Evolutionary conservation across 306 rosid species (phyloP), one percentile per base, ranked within the genome.

Genomic region (Trifolium subterraneum): DNA sequence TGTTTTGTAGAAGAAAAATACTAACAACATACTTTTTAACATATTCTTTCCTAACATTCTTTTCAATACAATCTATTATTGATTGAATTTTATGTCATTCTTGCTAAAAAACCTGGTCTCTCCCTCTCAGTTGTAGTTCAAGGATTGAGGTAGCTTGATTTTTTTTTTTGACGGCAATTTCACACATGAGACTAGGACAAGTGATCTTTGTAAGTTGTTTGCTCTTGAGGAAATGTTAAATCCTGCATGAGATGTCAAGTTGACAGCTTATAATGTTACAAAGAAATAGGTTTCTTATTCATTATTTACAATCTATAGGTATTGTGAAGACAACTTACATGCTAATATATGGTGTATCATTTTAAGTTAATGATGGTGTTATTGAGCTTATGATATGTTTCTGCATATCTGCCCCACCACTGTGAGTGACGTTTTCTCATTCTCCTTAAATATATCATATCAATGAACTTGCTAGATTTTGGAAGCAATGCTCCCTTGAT

Each of bases 111-210:
- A 38, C 27, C 1, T 0, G 48, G 19, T 19, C 54, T 41, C 10
- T 65, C 8, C 1, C 47, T 65, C 2, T 22, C 25, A 22, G 47
- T 35, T 67, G 55, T 45, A 20, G 19, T 69, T 63, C 66, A 54
- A 79, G 77, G 35, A 42, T 19, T 74, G 58, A 15, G n/a, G 74
- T 72, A 78, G 71, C 80, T 25, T 47, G 77, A 63, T 22, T 48
- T 4, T 38, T 25, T 27, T 44, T 63, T 70, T 13, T 33, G 78
- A 78, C 22, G 7, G 14, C 23, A 73, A 68, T 47, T 61, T 69
- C 64, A 33, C 48, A 7, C 29, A 44, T 19, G 63, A 77, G 73
- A 41, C 66, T n/a, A 19, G 3, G 27, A 68, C 52, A 18, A 69
- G 25, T 35, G 50, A 78, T 68, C 22, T 7, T 36, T 6, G 39